Evolutionary conservation across 495 filamentous ascomycete species (phyloP).

Genomic region (Aspergillus conjunctus): DNA sequence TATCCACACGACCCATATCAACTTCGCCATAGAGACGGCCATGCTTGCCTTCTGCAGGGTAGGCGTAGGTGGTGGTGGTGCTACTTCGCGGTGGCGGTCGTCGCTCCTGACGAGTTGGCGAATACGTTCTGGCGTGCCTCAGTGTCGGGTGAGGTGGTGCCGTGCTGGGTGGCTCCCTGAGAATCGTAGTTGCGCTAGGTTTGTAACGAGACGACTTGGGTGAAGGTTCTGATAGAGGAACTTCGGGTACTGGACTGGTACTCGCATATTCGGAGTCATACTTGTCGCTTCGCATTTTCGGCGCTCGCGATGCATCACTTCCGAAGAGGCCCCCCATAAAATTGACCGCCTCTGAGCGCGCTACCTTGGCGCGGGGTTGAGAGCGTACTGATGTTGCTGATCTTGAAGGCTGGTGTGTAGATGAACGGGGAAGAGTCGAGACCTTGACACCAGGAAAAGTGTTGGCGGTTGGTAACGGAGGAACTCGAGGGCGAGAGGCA

Average conservation of each 20-base stretch:
- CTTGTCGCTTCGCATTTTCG: conserved; percentile 39
- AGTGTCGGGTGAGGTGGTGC: conserved; percentile 24
- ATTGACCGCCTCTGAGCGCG: conserved; percentile 29
- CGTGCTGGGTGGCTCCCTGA: conserved; percentile 37
- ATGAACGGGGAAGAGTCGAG: conserved; percentile 29
- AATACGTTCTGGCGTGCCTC: conserved; percentile 23
- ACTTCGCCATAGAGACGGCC: conserved; percentile 26
- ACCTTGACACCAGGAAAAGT: conserved; percentile 31
- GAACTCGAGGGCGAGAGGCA: conserved; percentile 20
- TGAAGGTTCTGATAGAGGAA: conserved; percentile 27
- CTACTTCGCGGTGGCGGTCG: conserved; percentile 24
- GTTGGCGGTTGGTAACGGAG: conserved; percentile 32
- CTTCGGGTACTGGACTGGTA: conserved; percentile 43
- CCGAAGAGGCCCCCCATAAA: conserved; percentile 28
- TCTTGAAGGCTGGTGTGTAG: conserved; percentile 31
- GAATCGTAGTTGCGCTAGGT: conserved; percentile 30
- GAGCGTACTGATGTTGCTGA: conserved; percentile 36
- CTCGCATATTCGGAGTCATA: conserved; percentile 53
- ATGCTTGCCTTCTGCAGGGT: conserved; percentile 18
- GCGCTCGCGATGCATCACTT: conserved; percentile 27
- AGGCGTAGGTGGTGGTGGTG: conserved; percentile 30
- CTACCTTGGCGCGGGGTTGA: conserved; percentile 32
- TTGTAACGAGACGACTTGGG: conserved; percentile 44
- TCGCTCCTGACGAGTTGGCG: conserved; percentile 25
- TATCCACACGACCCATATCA: conserved; percentile 12